Evolutionary conservation across 805 yeast species (phyloP).

Genomic region (Candida glaebosa): DNA sequence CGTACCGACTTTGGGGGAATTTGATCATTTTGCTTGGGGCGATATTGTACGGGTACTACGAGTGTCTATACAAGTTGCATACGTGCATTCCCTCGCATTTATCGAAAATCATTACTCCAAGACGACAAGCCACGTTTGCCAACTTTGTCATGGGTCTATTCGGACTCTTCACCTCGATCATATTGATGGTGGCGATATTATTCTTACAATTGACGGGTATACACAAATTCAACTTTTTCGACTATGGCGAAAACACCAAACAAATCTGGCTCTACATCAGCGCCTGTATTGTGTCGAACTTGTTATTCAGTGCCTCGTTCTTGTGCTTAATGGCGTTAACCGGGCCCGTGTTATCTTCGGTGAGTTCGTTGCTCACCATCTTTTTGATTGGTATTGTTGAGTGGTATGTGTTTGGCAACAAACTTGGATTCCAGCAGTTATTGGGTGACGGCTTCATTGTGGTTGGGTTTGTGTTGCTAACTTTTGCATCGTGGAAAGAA

Average conservation of each 20-base stretch:
- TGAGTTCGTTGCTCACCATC: slow-evolving; percentile 68
- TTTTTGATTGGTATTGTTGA: slow-evolving; percentile 76
- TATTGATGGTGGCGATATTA: slow-evolving; percentile 46
- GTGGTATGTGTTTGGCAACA: slow-evolving; percentile 61
- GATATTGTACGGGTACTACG: slow-evolving; percentile 74
- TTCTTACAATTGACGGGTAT: slow-evolving; percentile 51
- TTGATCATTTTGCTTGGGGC: slow-evolving; percentile 71
- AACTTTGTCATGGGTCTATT: slow-evolving; percentile 68
- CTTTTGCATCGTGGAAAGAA: slow-evolving; percentile 64
- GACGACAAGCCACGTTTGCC: slow-evolving; percentile 77
- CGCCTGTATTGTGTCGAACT: slow-evolving; percentile 58
- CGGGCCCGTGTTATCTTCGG: slow-evolving; percentile 77
- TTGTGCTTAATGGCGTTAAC: slow-evolving; percentile 79
- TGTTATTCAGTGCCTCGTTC: slow-evolving; percentile 68
- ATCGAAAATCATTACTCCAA: slow-evolving; percentile 40
- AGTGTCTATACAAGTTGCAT: slow-evolving; percentile 72
- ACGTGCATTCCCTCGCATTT: slow-evolving; percentile 69
- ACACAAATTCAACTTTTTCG: slow-evolving; percentile 56
- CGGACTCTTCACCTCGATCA: slow-evolving; percentile 53
- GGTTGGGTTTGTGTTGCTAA: slow-evolving; percentile 63
- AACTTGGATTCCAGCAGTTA: slow-evolving; percentile 52
- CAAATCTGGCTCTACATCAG: slow-evolving; percentile 44
- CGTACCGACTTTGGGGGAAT: slow-evolving; percentile 67
- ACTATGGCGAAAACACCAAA: slow-evolving; percentile 33
- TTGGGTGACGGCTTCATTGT: slow-evolving; percentile 69